Conservation (phyloP, 176 grass and related monocot genomes). For the Zizania latifolia region DNA sequence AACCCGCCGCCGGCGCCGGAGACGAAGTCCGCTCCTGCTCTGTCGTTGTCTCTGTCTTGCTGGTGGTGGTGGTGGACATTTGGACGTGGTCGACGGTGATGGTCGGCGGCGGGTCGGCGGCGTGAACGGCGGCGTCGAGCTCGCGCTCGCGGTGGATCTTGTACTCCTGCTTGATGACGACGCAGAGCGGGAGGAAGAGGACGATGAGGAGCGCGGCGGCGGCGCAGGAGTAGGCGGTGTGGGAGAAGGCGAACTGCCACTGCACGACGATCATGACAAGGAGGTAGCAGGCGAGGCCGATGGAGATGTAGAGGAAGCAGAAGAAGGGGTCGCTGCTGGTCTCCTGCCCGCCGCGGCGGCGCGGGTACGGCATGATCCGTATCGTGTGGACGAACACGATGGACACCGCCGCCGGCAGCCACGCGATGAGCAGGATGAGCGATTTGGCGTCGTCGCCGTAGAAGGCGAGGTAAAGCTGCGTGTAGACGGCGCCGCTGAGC, state of each 20-base stretch:
- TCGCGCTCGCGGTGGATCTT: slow-evolving; percentile 38
- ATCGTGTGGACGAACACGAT: slow-evolving; percentile 71
- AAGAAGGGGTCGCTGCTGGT: slow-evolving; percentile 53
- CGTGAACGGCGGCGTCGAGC: slow-evolving; percentile 18
- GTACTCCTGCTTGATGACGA: slow-evolving; percentile 66
- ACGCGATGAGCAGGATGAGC: slow-evolving; percentile 61
- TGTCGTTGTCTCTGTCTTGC: background rate
- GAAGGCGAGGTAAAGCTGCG: slow-evolving; percentile 62
- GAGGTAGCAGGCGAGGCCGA: slow-evolving; percentile 56
- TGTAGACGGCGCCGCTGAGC: slow-evolving; percentile 67
- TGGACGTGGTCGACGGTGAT: slow-evolving; percentile 10
- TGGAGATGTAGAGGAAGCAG: slow-evolving; percentile 80
- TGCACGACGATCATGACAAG: slow-evolving; percentile 55
- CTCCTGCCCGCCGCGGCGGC: slow-evolving; percentile 4
- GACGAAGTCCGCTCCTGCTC: background rate
- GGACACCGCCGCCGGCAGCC: slow-evolving; percentile 65
- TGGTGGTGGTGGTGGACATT: background rate
- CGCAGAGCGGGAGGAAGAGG: slow-evolving; percentile 58
- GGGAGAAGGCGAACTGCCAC: slow-evolving; percentile 29
- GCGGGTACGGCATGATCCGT: slow-evolving; percentile 45
- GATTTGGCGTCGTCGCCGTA: slow-evolving; percentile 58
- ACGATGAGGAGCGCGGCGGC: slow-evolving; percentile 42
- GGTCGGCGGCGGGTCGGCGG: slow-evolving; percentile 2
- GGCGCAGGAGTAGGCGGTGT: slow-evolving; percentile 17
- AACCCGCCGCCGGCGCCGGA: background rate